Percentiles rank a stretch among this genome's conserved stretches.
These are phyloP conservation scores for Sporothrix curviconia DNA, from an alignment of 2,329 filamentous ascomycete genomes.

Conservation along the genomic window DNA sequence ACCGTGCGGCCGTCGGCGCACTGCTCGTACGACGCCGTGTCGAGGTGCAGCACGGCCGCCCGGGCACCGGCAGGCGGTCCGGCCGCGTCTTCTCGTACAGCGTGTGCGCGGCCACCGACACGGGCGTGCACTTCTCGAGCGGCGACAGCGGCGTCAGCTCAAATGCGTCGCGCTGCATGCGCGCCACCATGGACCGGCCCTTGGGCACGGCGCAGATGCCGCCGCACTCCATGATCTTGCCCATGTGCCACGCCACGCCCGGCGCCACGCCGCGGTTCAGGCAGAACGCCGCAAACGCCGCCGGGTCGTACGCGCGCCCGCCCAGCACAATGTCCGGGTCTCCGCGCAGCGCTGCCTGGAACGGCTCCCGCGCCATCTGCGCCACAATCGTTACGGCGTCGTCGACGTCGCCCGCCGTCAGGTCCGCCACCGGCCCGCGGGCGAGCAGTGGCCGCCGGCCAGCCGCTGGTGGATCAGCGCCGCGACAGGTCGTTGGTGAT, in stretches of 20 bases:
- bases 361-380: no score
- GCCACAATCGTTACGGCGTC: no score
- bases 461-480: no score
- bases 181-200: constrained; percentile 33
- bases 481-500: no score
- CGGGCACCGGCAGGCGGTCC: constrained; percentile 41
- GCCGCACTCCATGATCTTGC: constrained; percentile 50
- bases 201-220: constrained; percentile 42
- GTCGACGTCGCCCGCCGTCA: no score
- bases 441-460: no score
- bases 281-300: constrained; percentile 33
- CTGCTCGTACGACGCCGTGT: constrained; percentile 35
- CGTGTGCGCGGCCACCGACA: constrained; percentile 45
- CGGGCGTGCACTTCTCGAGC: constrained; percentile 35
- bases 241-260: constrained; percentile 43
- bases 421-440: no score
- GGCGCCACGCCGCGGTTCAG: constrained; percentile 19
- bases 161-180: constrained; percentile 37
- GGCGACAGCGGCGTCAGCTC: constrained; percentile 38
- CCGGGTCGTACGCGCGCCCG: constrained; percentile 37
- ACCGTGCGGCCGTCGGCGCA: constrained; percentile 32
- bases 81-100: constrained; percentile 50
- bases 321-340: constrained; percentile 44
- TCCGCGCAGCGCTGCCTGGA: no score
- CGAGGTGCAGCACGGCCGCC: constrained; percentile 41